Base-by-base conservation (phyloP, 352 stramenopile genomes). In the Pythium dissimile region DNA sequence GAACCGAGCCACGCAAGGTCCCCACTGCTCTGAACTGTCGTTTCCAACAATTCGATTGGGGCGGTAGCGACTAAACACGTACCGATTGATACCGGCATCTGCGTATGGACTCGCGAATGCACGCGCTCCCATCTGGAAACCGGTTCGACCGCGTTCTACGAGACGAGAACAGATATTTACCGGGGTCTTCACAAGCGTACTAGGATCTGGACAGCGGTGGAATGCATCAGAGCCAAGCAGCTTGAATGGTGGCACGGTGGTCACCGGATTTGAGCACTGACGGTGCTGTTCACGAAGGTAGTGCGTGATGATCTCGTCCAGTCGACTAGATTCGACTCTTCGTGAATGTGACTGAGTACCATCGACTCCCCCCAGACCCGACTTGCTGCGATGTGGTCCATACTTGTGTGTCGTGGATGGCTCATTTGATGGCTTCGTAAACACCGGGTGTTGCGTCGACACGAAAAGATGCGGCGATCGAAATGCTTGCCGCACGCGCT, bases 271-370 rank as follows among this genome's bases (percentile, higher is more conserved):
- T 0, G 81, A 55, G 47, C 88, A 96, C 50, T 94, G 86, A 6
- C 88, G 84, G 57, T 96, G 88, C 59, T 96, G 88, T 41, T 95
- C 85, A 50, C 86, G 77, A 18, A 95, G 66, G 50, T 93, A 95
- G 59, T 94, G 81, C 2, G 77, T 89, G 32, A 96, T 92, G 38
- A 96, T 93, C 24, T 80, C 74, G 57, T 96, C 83, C 12, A 92
- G 39, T 41, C 83, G 80, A 58, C 76, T 92, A 27, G 55, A 34
- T n/a, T 31, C 30, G 4, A 41, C 18, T 39, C 18, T 34, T 2
- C 28, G 26, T 2, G 23, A 9, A n/a, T 20, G 23, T 5, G 11
- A 0, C 2, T 39, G 34, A 3, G 18, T 13, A 27, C 28, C 44
- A 24, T 7, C 28, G 16, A 24, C 23, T 21, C 18, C 23, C 3